Evolutionary conservation across 805 yeast species (phyloP), one percentile per base, ranked within the genome.

Genomic region (Pichia paraexigua): DNA sequence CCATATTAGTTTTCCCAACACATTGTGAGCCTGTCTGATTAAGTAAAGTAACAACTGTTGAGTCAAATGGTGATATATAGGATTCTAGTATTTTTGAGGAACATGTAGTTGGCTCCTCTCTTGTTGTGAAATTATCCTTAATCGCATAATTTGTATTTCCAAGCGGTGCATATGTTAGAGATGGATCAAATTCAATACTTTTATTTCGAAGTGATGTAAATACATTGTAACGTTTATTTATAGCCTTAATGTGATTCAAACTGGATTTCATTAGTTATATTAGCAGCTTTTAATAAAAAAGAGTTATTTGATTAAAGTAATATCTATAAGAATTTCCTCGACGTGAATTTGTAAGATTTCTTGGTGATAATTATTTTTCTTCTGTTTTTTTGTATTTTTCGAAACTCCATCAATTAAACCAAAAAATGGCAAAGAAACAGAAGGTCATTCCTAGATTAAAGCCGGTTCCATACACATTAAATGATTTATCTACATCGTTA

Each of bases 1-100:
- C 99, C 79, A 94, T 72, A 59, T 92, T 94, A 2, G 95, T 77
- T 65, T 92, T 94, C 0, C 97, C 99, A 1, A 83, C 71, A 7
- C 82, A 62, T 0, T 62, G 55, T 17, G 78, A 75, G 0, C 90
- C 88, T 2, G 73, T 71, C 0, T 68, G 59, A 10, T 74, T 65
- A n/a, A 94, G 65, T 3, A 80, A 69, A 2, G 65, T 57, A 0
- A 80, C 80, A 2, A 83, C 86, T 0, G 97, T 87, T 13, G 97
- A 86, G 55, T 86, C 81, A 62, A 77, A 91, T 1, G 98, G 98
- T 22, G 95, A 81, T 3, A 58, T 61, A 63, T 85, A 94, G 41
- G 69, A 67, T 15, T 62, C 53, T 10, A 94, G 73, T 39, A 85
- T 78, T 41, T 69, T 64, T 0, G 98, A 91, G 0, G 85, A 85